Base-by-base conservation (phyloP, 2,329 filamentous ascomycete genomes). In the Colletotrichum aenigma region DNA sequence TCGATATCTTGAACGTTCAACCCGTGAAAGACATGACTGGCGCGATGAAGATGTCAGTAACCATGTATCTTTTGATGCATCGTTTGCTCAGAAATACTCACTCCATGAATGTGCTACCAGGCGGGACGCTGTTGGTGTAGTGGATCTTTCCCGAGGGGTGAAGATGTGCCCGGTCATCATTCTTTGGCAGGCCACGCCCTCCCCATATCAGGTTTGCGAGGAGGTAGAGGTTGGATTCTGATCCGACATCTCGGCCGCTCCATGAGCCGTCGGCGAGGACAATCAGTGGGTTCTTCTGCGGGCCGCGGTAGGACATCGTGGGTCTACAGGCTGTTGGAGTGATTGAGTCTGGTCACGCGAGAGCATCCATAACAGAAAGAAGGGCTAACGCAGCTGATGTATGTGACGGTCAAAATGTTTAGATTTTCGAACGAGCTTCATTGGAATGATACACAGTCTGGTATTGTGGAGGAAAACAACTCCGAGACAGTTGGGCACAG, bases 221-320 rank as follows among this genome's bases (percentile, higher is more conserved):
- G 4, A 71, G 62, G 15, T 78, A 72, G 18, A 80, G 76, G 32
- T 80, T 80, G 10, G 76, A 71, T 36, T 36, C 60, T 18, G 77
- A 77, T 2, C 76, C 68, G 2, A 74, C 34, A 48, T 79, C 78
- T 13, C 78, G 77, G 16, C 79, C 79, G 18, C 66, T 75, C 79
- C 79, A 80, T 10, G 76, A 78, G 3, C 79, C 79, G n/a, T 79
- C 79, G 21, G 69, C 74, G 15, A 80, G 72, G 24, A 80, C 36
- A 21, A 71, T 62, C 18, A 75, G 18, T 6, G 72, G 72, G 7
- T 75, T 75, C 68, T 75, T 75, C 34, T 71, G 67, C 3, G 72
- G 61, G 18, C 61, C 52, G 13, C 72, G 67, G 55, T 71, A 71
- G 18, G 72, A 62, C 72, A 75, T 75, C 28, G 18, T 43, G 34